Evolutionary conservation across 2,329 filamentous ascomycete species (phyloP), one percentile per base, ranked within the genome.

Genomic region (Ophiocordyceps unilateralis): DNA sequence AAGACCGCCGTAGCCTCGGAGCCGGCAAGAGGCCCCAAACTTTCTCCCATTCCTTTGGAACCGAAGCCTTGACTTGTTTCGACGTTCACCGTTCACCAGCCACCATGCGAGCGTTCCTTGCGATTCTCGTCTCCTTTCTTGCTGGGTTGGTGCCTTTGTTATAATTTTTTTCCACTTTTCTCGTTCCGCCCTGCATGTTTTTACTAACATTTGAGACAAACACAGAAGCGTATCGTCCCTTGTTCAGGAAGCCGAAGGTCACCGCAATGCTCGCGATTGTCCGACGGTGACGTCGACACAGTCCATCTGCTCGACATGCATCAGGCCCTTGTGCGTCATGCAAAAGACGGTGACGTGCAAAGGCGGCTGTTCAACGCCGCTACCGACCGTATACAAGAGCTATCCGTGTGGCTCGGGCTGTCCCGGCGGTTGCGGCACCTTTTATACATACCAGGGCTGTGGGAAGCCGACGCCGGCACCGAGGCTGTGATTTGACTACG

Each of bases 261-360:
- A 17, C 2, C 4, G 3, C 32, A 9, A 36, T 7, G n/a, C 32
- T n/a, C 12, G 12, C 5, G 15, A 32, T 5, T 63, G 60, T n/a
- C 60, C 60, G 19, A 61, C 59, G 10, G 54, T 60, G 5, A 61
- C 58, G 1, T 42, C 50, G 8, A 57, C 55, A 7, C 37, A 46
- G 4, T 52, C 54, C 9, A 44, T 53, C n/a, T 64, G 61, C 50
- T 53, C 55, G 12, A 60, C 57, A 1, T 64, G 61, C 45, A 39
- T 53, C 1, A 46, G 53, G 20, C 56, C 54, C 11, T 41, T 51
- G 43, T 63, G 61, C 40, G 43, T 62, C 32, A 46, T 24, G 2
- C 22, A 57, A 19, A 47, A 49, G 23, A 62, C 58, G 5, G 42
- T 62, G 17, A 57, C 51, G 19, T 56, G 55, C 10, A 50, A 50